A percentile compares a stretch with the other conserved stretches of the same genome.
These are phyloP conservation scores for Cyclotella cryptica DNA, from an alignment of 108 stramenopile genomes.

Conservation along the genomic window DNA sequence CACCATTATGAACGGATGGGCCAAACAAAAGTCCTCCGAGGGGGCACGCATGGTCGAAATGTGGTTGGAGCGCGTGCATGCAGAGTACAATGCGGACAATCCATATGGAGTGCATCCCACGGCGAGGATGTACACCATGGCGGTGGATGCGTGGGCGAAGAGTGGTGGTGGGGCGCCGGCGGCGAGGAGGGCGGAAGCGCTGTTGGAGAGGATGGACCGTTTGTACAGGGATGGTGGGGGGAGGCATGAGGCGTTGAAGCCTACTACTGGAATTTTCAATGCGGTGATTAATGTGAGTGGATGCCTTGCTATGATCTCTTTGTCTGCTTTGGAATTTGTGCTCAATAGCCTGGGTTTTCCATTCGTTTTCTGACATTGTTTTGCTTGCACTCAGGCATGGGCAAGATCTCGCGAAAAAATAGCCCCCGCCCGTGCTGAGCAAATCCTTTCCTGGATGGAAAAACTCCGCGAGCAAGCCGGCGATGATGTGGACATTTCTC, in stretches of 20 bases:
- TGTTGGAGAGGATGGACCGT: conserved; percentile 79
- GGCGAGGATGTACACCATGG: conserved; percentile 89
- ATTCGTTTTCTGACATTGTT: background rate
- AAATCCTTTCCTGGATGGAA: conserved; percentile 87
- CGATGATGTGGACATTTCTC: conserved; percentile 61
- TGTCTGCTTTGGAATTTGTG: background rate
- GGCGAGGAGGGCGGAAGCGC: conserved; percentile 79
- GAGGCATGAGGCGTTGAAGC: conserved; percentile 68
- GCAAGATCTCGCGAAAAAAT: conserved; percentile 79
- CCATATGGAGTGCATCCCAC: conserved; percentile 59
- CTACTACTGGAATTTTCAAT: conserved; percentile 88
- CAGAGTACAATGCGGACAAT: conserved; percentile 78
- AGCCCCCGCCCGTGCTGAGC: conserved; percentile 79
- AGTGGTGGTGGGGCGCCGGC: conserved; percentile 79
- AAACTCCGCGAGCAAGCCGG: conserved; percentile 61
- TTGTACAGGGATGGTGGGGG: conserved; percentile 63
- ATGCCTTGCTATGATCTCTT: too few relatives aligned
- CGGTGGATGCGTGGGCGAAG: conserved; percentile 90
- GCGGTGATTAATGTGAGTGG: conserved; percentile 63
- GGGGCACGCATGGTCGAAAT: conserved; percentile 86
- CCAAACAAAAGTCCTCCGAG: conserved; percentile 81
- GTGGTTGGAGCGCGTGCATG: conserved; percentile 77
- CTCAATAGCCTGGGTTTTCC: background rate
- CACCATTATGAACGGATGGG: conserved; percentile 89
- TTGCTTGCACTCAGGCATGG: conserved; percentile 64